Evolutionary conservation across 371 early-diverging fungal genomes (phyloP).

Genomic region (Lichtheimia corymbifera): DNA sequence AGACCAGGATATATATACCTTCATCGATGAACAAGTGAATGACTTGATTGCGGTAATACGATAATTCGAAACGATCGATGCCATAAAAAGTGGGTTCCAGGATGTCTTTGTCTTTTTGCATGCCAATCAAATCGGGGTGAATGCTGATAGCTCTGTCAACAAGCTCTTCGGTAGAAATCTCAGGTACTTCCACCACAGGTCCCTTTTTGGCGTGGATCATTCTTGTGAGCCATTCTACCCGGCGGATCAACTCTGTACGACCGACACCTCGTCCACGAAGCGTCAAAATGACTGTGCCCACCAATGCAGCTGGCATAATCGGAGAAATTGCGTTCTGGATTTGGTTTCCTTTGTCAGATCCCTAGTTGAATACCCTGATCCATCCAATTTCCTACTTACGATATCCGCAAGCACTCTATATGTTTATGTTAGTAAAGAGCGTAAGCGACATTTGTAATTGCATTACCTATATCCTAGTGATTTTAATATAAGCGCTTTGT

Average conservation of each 20-base stretch:
- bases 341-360: not conserved
- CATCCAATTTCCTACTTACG: constrained; percentile 34
- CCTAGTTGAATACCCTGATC: not conserved
- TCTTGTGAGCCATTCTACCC: constrained; percentile 72
- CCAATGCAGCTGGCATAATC: constrained; percentile 85
- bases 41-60: constrained; percentile 84
- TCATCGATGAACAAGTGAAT: constrained; percentile 85
- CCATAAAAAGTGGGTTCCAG: constrained; percentile 88
- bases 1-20: constrained; percentile 23
- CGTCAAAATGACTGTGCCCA: constrained; percentile 81
- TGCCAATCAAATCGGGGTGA: constrained; percentile 75
- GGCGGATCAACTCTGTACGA: constrained; percentile 73
- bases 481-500: constrained; percentile 34
- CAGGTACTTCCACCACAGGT: constrained; percentile 77
- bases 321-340: constrained; percentile 62
- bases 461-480: constrained; percentile 55
- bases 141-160: constrained; percentile 49
- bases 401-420: constrained; percentile 67
- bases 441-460: not conserved
- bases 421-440: not conserved
- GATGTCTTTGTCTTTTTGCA: constrained; percentile 67
- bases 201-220: constrained; percentile 74
- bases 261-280: constrained; percentile 84
- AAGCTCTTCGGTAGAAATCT: constrained; percentile 59
- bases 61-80: constrained; percentile 79